Evolutionary conservation across 768 basidiomycete species (phyloP).

Genomic region (Collybia mongolica): DNA sequence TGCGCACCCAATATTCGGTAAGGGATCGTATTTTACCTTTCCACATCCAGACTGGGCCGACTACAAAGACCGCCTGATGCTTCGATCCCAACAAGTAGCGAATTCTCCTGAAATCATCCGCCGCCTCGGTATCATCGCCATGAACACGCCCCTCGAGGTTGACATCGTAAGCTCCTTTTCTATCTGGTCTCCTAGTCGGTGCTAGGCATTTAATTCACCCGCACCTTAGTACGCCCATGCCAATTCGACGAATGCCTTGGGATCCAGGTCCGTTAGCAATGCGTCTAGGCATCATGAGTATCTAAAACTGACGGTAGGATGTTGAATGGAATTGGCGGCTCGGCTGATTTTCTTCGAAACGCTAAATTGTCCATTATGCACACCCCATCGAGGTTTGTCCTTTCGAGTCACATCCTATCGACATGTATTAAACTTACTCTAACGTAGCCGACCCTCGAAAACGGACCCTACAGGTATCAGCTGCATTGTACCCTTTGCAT

Average conservation of each 20-base stretch:
- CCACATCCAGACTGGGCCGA: constrained; percentile 35
- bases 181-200: not conserved
- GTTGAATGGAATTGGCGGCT: constrained; percentile 49
- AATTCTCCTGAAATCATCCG: constrained; percentile 50
- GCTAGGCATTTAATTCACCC: not conserved
- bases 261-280: constrained; percentile 26
- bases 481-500: constrained; percentile 48
- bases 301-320: constrained; percentile 23
- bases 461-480: constrained; percentile 48
- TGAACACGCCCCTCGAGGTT: constrained; percentile 51
- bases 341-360: constrained; percentile 47
- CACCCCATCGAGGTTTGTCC: constrained; percentile 38
- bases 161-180: constrained; percentile 35
- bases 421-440: not conserved
- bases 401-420: not conserved
- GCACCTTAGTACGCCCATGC: constrained; percentile 42
- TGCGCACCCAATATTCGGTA: not conserved
- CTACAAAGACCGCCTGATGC: constrained; percentile 45
- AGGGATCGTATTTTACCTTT: not conserved
- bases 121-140: constrained; percentile 46
- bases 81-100: constrained; percentile 50
- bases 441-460: constrained; percentile 39
- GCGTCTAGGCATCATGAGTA: not conserved
- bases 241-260: constrained; percentile 50
- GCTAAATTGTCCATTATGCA: constrained; percentile 53